phyloP scores from a whole-genome alignment of 2,329 filamentous ascomycete species.

The Atkinsonella hypoxylon region DNA sequence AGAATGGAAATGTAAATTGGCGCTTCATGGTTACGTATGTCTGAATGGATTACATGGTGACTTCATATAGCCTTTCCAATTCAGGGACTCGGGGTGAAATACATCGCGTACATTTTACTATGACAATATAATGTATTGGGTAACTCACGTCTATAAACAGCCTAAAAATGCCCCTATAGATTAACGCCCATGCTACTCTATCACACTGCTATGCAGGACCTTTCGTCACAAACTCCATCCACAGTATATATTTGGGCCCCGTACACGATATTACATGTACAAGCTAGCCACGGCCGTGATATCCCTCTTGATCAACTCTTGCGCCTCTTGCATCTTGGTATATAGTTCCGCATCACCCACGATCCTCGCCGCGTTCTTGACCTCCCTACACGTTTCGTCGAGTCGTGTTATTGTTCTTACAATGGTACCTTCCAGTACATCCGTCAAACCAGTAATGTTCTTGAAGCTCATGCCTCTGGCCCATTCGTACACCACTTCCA shows the following conservation, averaged over 20 bases:
- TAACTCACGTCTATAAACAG: too few relatives aligned
- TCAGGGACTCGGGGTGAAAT: too few relatives aligned
- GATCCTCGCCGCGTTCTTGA: constrained; percentile 91
- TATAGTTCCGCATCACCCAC: constrained; percentile 90
- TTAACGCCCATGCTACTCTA: background rate
- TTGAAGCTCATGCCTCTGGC: constrained; percentile 96
- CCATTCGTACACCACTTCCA: constrained; percentile 99
- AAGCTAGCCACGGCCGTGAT: constrained; percentile 82
- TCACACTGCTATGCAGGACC: background rate
- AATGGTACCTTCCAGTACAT: constrained; percentile 94
- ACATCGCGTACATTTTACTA: too few relatives aligned
- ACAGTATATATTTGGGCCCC: too few relatives aligned
- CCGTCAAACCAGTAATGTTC: constrained; percentile 89
- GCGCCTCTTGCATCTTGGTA: constrained; percentile 91
- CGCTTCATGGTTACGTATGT: background rate
- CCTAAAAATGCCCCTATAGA: too few relatives aligned
- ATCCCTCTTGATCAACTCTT: constrained; percentile 96
- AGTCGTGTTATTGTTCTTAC: constrained; percentile 86
- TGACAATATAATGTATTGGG: too few relatives aligned
- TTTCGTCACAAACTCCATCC: background rate
- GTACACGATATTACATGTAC: constrained; percentile 60
- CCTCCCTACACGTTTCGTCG: constrained; percentile 93
- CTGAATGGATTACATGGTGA: too few relatives aligned
- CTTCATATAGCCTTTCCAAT: too few relatives aligned
- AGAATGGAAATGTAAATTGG: background rate